Percentiles rank a stretch among this genome's conserved stretches.
Conservation (phyloP, 108 stramenopile genomes). For the Nannochloropsis gaditana region DNA sequence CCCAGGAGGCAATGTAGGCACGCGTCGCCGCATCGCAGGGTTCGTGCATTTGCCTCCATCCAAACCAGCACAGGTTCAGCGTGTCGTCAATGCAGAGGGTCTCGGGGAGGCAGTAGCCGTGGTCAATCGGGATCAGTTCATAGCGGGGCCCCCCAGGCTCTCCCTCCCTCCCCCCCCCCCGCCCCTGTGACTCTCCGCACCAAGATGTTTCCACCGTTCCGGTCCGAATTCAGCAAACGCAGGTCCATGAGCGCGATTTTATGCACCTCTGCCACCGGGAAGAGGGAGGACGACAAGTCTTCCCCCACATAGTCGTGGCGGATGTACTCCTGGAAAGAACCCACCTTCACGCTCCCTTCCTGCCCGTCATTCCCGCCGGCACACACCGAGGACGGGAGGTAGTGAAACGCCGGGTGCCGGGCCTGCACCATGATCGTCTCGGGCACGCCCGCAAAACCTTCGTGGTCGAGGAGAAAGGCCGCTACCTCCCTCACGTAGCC, state of each 20-base stretch:
- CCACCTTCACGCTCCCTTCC: conserved; percentile 67
- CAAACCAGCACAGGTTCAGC: conserved; percentile 98
- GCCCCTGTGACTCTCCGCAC: conserved; percentile 49
- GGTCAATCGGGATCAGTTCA: conserved; percentile 91
- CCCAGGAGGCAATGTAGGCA: conserved; percentile 24
- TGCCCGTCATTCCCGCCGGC: conserved; percentile 22
- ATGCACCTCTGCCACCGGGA: conserved; percentile 80
- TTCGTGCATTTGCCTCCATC: conserved; percentile 80
- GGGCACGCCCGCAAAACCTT: conserved; percentile 72
- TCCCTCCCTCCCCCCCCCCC: background rate
- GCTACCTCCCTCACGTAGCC: conserved; percentile 92
- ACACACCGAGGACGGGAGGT: background rate
- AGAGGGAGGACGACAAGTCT: conserved; percentile 74
- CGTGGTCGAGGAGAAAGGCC: conserved; percentile 73
- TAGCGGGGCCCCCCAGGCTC: background rate
- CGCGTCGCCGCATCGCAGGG: conserved; percentile 25
- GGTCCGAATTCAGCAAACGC: conserved; percentile 90
- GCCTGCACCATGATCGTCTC: conserved; percentile 91
- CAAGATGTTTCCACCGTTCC: conserved; percentile 88
- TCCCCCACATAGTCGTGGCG: conserved; percentile 75
- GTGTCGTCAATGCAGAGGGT: conserved; percentile 77
- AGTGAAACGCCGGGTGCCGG: conserved; percentile 77
- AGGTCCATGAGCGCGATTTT: conserved; percentile 95
- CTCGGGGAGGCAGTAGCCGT: conserved; percentile 88
- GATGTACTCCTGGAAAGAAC: conserved; percentile 86